A percentile compares a stretch with the other conserved stretches of the same genome.
phyloP scores from a whole-genome alignment of 2,329 filamentous ascomycete species.

The Phaeosphaeriaceae sp. region DNA sequence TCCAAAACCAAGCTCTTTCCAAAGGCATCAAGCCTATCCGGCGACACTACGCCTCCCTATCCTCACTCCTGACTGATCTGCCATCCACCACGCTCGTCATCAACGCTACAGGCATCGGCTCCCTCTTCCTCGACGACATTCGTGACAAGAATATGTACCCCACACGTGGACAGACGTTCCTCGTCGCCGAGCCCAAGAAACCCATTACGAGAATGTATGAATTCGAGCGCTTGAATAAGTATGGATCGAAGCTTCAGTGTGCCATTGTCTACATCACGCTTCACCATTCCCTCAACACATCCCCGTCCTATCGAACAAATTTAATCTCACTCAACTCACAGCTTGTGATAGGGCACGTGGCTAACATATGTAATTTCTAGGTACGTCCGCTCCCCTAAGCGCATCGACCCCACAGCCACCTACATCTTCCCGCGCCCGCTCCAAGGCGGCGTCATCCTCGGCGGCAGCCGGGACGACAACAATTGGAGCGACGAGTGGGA shows the following conservation, averaged over 20 bases:
- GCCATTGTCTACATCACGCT: no score
- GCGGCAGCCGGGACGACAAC: conserved; percentile 80
- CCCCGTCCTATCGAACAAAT: no score
- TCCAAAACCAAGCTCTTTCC: conserved; percentile 70
- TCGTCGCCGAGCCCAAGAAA: conserved; percentile 64
- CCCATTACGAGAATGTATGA: conserved; percentile 51
- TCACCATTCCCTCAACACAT: no score
- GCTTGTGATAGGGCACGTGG: neutral
- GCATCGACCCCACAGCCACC: conserved; percentile 51
- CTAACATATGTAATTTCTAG: conserved; percentile 10
- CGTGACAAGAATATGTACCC: conserved; percentile 76
- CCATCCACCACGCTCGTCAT: conserved; percentile 73
- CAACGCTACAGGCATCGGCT: conserved; percentile 84
- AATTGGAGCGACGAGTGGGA: conserved; percentile 84
- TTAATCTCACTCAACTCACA: no score
- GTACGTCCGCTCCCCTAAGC: conserved; percentile 51
- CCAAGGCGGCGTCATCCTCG: conserved; percentile 83
- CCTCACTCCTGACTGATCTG: conserved; percentile 69
- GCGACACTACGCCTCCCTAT: conserved; percentile 66
- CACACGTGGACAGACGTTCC: conserved; percentile 78
- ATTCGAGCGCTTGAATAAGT: conserved; percentile 18
- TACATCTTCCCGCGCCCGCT: conserved; percentile 55
- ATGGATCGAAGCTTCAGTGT: neutral
- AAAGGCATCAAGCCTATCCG: conserved; percentile 67
- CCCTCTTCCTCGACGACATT: conserved; percentile 81